A percentile compares a stretch with the other conserved stretches of the same genome.
These are phyloP conservation scores for Cytospora schulzeri DNA, from an alignment of 2,329 filamentous ascomycete species.

Conservation along the genomic window DNA sequence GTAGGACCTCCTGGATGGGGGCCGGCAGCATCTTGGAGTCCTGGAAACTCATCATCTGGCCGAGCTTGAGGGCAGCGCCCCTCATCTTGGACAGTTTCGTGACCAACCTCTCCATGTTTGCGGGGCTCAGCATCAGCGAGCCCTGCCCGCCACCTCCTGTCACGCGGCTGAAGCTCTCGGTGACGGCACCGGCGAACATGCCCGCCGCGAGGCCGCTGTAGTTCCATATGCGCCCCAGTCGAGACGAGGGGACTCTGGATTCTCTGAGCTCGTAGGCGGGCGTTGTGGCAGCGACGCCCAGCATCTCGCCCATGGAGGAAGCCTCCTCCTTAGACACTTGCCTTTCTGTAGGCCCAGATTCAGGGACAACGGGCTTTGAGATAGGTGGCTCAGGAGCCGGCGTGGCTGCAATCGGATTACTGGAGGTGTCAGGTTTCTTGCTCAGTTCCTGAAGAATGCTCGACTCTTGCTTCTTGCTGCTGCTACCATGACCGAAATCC, in stretches of 20 bases:
- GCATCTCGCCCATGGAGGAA: constrained; percentile 30
- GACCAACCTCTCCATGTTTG: constrained; percentile 91
- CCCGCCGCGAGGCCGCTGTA: constrained; percentile 91
- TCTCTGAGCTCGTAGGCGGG: constrained; percentile 73
- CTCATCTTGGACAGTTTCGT: constrained; percentile 94
- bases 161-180: constrained; percentile 78
- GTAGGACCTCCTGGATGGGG: constrained; percentile 84
- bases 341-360: neutral
- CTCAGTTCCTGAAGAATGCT: constrained; percentile 15
- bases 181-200: constrained; percentile 91
- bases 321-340: constrained; percentile 32
- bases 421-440: neutral
- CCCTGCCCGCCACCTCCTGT: constrained; percentile 70
- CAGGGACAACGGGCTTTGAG: neutral
- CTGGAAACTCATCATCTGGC: constrained; percentile 98
- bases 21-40: constrained; percentile 92
- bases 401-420: neutral
- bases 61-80: constrained; percentile 93
- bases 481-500: constrained; percentile 3
- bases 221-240: constrained; percentile 88
- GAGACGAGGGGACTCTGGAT: constrained; percentile 85
- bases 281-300: constrained; percentile 32
- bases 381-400: neutral
- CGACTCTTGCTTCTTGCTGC: constrained; percentile 1
- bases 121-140: constrained; percentile 83